Conservation (phyloP, 2,329 filamentous ascomycete genomes). For the Ceratocystis eucalypticola region DNA sequence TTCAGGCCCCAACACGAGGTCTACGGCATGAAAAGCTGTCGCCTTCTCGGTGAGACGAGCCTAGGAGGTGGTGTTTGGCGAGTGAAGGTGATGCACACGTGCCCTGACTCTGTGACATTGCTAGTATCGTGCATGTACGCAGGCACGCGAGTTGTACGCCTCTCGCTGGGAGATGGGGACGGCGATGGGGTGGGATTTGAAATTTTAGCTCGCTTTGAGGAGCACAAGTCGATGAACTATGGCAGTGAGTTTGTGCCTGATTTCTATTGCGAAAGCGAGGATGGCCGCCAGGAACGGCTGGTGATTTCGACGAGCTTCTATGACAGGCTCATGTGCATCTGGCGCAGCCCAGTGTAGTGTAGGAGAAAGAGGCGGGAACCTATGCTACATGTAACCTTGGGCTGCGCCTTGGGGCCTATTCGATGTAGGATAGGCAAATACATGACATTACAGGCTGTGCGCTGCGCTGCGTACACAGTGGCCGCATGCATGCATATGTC, state of each 20-base stretch:
- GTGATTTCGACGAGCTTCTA: constrained; percentile 65
- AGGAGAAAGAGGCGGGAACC: neutral
- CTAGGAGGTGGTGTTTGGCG: constrained; percentile 82
- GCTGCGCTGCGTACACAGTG: neutral
- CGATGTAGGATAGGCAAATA: neutral
- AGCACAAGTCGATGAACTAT: constrained; percentile 93
- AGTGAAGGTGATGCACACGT: constrained; percentile 45
- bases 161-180: constrained; percentile 26
- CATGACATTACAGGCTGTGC: neutral
- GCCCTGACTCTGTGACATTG: constrained; percentile 31
- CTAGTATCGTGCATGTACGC: constrained; percentile 91
- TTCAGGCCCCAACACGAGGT: constrained; percentile 31
- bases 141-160: constrained; percentile 53
- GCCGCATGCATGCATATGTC: neutral
- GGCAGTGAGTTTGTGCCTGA: constrained; percentile 55
- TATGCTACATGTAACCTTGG: neutral
- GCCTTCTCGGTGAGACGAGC: constrained; percentile 48
- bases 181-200: constrained; percentile 44
- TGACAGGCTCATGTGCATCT: constrained; percentile 55
- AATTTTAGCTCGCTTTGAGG: constrained; percentile 59
- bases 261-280: neutral
- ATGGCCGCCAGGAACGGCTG: constrained; percentile 23
- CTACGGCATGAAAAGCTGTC: constrained; percentile 31
- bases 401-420: too few species aligned
- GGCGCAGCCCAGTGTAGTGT: constrained; percentile 30